Evolutionary conservation across 805 yeast genomes (phyloP), one percentile per base, ranked within the genome.

Genomic region (Saturnispora mendoncae): DNA sequence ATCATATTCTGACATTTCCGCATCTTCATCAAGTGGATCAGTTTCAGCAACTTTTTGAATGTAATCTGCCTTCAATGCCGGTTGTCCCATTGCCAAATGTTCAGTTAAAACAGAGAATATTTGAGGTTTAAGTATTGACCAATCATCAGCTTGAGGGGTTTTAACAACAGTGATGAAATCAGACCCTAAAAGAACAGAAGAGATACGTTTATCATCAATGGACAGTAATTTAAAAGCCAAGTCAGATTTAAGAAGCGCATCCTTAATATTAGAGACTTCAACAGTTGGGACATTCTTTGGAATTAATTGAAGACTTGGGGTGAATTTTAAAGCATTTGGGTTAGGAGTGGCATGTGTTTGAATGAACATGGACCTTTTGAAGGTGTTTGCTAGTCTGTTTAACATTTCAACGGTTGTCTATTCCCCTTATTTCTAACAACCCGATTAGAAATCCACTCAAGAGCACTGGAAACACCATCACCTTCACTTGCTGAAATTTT

Each of bases 271-370:
- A 30, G 80, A 64, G 50, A 78, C 82, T 60, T 86, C 95, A 21
- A 78, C 62, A 0, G 94, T 84, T 19, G 62, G 56, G 2, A 57
- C 48, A 46, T 73, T 70, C 32, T 76, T 75, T 17, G 66, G 69
- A 3, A 81, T 81, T 14, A 85, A 63, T n/a, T 85, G 73, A 15
- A 33, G 9, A 10, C 86, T 78, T 1, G 95, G 95, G 25, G 84
- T 59, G 52, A 86, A 86, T 66, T 86, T 86, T 43, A 86, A 61
- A 0, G 95, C 95, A 51, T 84, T 78, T 41, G 78, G 88, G 56
- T 86, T 86, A 2, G 95, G 95, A 0, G 95, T 86, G 24, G 79
- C 76, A 26, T 81, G 78, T 0, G 95, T 86, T 57, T 84, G 94
- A 33, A 86, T 86, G 58, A 78, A 81, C 25, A 81, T 56, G 33